Percentiles rank a stretch among this genome's conserved stretches.
phyloP scores from a whole-genome alignment of 1,139 yeast species.

The Suhomyces choctaworum region DNA sequence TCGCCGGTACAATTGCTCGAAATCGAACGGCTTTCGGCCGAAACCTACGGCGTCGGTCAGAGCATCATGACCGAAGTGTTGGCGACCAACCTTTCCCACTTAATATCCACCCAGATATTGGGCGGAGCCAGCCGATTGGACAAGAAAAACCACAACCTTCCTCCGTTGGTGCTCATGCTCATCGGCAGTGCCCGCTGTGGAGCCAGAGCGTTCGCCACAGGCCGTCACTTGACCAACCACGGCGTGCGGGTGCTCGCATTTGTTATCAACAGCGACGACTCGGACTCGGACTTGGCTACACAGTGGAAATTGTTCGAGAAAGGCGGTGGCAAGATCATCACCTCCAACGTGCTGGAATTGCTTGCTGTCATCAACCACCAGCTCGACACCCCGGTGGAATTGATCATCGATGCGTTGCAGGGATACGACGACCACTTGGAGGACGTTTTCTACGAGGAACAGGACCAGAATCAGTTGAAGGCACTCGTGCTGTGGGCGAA shows the following conservation, averaged over 20 bases:
- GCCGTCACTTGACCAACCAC: slow-evolving; percentile 75
- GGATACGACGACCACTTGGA: slow-evolving; percentile 75
- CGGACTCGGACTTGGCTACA: slow-evolving; percentile 29
- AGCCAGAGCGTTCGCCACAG: slow-evolving; percentile 73
- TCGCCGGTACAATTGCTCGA: slow-evolving; percentile 84
- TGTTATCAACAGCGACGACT: slow-evolving; percentile 39
- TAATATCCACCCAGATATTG: slow-evolving; percentile 55
- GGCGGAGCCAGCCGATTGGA: slow-evolving; percentile 68
- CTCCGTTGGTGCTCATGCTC: slow-evolving; percentile 72
- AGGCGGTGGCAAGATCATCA: slow-evolving; percentile 44
- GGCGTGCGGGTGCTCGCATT: slow-evolving; percentile 69
- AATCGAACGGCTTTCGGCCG: slow-evolving; percentile 62
- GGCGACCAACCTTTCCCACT: slow-evolving; percentile 63
- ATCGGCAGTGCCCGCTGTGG: slow-evolving; percentile 79
- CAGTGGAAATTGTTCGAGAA: slow-evolving; percentile 59
- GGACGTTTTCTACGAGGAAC: slow-evolving; percentile 41
- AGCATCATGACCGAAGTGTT: slow-evolving; percentile 64
- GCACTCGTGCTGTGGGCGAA: slow-evolving; percentile 71
- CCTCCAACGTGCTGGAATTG: slow-evolving; percentile 34
- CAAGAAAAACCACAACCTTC: slow-evolving; percentile 65
- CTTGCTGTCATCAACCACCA: slow-evolving; percentile 38
- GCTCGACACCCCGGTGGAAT: slow-evolving; percentile 73
- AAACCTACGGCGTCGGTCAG: slow-evolving; percentile 52
- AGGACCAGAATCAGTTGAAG: slow-evolving; percentile 43
- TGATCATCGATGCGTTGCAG: slow-evolving; percentile 78